Base-by-base conservation (phyloP, 176 grass and related monocot species). In the Avena eriantha region DNA sequence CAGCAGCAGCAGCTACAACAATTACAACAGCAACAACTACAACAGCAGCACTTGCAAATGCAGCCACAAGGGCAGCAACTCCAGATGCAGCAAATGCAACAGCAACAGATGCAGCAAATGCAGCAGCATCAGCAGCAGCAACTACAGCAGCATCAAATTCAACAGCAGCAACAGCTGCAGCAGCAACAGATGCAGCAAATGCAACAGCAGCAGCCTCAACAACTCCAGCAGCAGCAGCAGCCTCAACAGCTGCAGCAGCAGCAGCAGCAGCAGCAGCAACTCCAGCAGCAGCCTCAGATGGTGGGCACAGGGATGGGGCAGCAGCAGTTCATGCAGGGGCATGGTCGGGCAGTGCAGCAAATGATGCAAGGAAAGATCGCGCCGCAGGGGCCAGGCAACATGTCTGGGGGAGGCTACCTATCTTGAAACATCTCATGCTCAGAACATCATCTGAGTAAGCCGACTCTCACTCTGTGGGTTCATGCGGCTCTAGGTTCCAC, bases 361-460 rank as follows among this genome's bases (percentile, higher is more conserved):
- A 91, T 99, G 93, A 90, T 95, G 76, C 94, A 93, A 83, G 92
- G 90, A 15, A 97, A 92, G 85, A 78, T 92, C 23, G 3, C 83
- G 17, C 86, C 80, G 4, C 82, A 94, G 54, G 91, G 94, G 21
- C 87, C 80, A 7, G 71, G 86, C 10, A 89, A 41, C 72, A 92
- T 95, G 88, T 74, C 93, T 47, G 93, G 93, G 69, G 90, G 90
- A 71, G 90, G 86, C 34, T 92, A 90, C 76, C 77, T 90, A 79
- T 84, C 93, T 73, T 94, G 83, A 90, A 69, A 78, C 39, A 68
- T 23, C 7, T n/a, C 51, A 10, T 26, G 11, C 46, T 8, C 60
- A 69, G 13, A 29, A 33, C 65, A 76, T 49, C 29, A n/a, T 31
- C 15, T 61, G 61, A 83, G 47, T 58, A 16, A 60, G 13, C 64